Evolutionary conservation across 139 green algal species (phyloP).

Genomic region (Chlamydomonas sp.): DNA sequence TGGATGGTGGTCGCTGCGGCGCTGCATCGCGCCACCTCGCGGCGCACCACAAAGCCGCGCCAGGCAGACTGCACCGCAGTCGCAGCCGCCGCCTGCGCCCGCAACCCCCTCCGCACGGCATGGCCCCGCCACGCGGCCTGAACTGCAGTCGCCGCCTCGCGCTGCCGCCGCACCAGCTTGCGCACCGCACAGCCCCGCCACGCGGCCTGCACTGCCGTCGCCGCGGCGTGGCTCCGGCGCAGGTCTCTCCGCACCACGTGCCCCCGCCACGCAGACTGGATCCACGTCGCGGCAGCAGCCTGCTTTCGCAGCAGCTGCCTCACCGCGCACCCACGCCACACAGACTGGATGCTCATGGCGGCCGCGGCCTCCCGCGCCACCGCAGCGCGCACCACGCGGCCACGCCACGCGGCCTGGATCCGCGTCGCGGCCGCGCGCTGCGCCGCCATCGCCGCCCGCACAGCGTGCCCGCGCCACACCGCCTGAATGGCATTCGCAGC

Average conservation of each 20-base stretch:
- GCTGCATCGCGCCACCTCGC: not conserved
- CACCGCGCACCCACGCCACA: not conserved
- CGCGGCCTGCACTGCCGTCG: not conserved
- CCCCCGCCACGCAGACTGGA: slow-evolving; percentile 23
- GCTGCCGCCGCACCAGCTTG: not conserved
- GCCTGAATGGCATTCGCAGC: slow-evolving; percentile 40
- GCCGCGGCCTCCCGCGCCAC: not conserved
- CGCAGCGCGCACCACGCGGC: not conserved
- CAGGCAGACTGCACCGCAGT: slow-evolving; percentile 18
- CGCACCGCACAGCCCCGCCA: not conserved
- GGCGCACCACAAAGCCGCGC: slow-evolving; percentile 5
- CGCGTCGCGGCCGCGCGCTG: not conserved
- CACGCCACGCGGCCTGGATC: slow-evolving; percentile 1
- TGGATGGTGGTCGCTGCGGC: slow-evolving; percentile 31
- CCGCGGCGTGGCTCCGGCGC: slow-evolving; percentile 19
- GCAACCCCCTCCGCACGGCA: not conserved
- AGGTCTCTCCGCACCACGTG: not conserved
- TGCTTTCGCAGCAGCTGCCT: not conserved
- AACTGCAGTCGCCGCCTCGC: slow-evolving; percentile 4
- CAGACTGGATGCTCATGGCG: slow-evolving; percentile 14
- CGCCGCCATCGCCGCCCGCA: slow-evolving; percentile 12
- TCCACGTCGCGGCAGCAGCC: not conserved
- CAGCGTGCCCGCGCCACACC: slow-evolving; percentile 16
- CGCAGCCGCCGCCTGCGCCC: not conserved
- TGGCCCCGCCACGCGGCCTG: slow-evolving; percentile 8